Conservation (phyloP, 192 early-diverging fungal species). For the Polychytrium aggregatum region DNA sequence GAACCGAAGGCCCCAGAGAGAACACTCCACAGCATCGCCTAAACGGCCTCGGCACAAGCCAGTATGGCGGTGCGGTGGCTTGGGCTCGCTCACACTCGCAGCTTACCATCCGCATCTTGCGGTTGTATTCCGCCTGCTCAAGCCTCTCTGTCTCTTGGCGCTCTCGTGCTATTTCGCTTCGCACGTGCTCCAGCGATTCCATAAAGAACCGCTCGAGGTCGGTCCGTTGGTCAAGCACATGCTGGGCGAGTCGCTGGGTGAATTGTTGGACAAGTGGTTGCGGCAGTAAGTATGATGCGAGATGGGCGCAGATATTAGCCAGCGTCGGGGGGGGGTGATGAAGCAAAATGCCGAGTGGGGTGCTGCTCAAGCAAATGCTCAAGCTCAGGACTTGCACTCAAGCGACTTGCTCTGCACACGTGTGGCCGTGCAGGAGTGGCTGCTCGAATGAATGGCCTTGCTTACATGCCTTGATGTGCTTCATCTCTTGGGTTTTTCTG, state of each 20-base stretch:
- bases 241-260: slow-evolving; percentile 45
- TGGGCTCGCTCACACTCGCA: neutral
- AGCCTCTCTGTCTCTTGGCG: slow-evolving; percentile 14
- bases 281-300: too few relatives aligned
- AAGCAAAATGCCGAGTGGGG: too few relatives aligned
- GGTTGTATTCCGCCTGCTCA: slow-evolving; percentile 31
- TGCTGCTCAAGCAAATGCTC: too few relatives aligned
- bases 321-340: too few relatives aligned
- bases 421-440: neutral
- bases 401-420: too few relatives aligned
- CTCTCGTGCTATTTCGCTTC: slow-evolving; percentile 22
- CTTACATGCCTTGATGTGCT: slow-evolving; percentile 43
- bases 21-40: too few relatives aligned
- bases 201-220: slow-evolving; percentile 52
- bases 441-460: slow-evolving; percentile 1
- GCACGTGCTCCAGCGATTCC: slow-evolving; percentile 45
- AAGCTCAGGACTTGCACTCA: too few relatives aligned
- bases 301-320: too few relatives aligned
- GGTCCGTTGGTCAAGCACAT: slow-evolving; percentile 48
- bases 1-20: too few relatives aligned
- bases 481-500: slow-evolving; percentile 40
- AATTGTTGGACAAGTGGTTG: too few relatives aligned
- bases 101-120: slow-evolving; percentile 30
- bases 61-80: too few relatives aligned
- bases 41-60: too few relatives aligned